phyloP scores from a whole-genome alignment of 371 early-diverging fungal species.

The Mortierella sp. region DNA sequence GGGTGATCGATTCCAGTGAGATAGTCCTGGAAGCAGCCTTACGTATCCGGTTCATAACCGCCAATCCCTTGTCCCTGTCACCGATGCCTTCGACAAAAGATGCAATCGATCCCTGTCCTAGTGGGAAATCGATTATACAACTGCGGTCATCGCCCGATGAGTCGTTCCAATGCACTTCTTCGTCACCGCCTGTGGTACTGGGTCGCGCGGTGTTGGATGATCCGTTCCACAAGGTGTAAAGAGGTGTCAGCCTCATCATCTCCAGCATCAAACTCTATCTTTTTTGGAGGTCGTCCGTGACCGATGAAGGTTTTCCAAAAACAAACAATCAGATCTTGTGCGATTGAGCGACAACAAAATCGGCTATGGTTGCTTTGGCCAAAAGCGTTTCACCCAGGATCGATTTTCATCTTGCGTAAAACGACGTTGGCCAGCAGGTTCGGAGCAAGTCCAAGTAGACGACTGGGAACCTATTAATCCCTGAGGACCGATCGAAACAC shows the following conservation, averaged over 20 bases:
- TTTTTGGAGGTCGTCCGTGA: no score
- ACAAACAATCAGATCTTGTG: slow-evolving; percentile 89
- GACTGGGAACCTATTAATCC: slow-evolving; percentile 63
- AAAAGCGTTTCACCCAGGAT: slow-evolving; percentile 93
- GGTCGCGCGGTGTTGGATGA: neutral
- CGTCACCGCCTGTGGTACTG: neutral
- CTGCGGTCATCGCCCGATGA: neutral
- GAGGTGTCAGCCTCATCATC: no score
- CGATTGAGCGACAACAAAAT: slow-evolving; percentile 93
- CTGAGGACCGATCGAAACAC: slow-evolving; percentile 87
- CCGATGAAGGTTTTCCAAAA: no score
- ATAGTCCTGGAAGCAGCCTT: slow-evolving; percentile 87
- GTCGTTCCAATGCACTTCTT: neutral
- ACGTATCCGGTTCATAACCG: slow-evolving; percentile 97
- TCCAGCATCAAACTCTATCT: no score
- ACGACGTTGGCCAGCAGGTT: slow-evolving; percentile 88
- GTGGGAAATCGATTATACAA: slow-evolving; percentile 33
- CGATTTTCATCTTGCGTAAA: slow-evolving; percentile 72
- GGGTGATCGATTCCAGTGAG: slow-evolving; percentile 24
- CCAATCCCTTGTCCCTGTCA: slow-evolving; percentile 88
- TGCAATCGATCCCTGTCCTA: slow-evolving; percentile 68
- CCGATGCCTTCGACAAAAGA: slow-evolving; percentile 90
- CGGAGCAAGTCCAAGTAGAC: slow-evolving; percentile 76
- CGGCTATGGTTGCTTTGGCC: slow-evolving; percentile 95
- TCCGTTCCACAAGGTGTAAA: slow-evolving; percentile 13